Percentiles rank a stretch among this genome's conserved stretches.
Conservation (phyloP, 2,329 filamentous ascomycete genomes). For the Fusarium protoensiforme region DNA sequence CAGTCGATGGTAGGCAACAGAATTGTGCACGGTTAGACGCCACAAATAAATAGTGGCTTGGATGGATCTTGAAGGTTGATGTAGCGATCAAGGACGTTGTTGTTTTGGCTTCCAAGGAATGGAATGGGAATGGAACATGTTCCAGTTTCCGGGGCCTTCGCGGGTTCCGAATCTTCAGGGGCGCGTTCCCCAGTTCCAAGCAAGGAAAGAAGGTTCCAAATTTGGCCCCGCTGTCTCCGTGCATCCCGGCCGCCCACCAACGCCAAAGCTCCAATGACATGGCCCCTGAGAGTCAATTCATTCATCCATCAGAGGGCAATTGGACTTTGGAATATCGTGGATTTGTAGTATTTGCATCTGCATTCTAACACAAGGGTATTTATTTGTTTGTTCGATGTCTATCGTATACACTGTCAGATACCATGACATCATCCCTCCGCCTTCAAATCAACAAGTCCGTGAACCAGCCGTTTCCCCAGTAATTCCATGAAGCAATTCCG, state of each 20-base stretch:
- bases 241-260: slow-evolving; percentile 24
- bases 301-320: background rate
- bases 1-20: slow-evolving; percentile 15
- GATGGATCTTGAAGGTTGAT: background rate
- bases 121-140: slow-evolving; percentile 17
- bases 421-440: slow-evolving; percentile 13
- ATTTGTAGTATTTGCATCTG: slow-evolving; percentile 11
- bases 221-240: slow-evolving; percentile 41
- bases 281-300: too few relatives aligned
- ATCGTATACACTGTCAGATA: slow-evolving; percentile 23
- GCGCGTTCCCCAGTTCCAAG: slow-evolving; percentile 17
- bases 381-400: slow-evolving; percentile 19
- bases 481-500: slow-evolving; percentile 36
- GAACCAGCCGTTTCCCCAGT: slow-evolving; percentile 22
- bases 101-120: slow-evolving; percentile 34
- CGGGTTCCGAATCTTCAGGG: slow-evolving; percentile 33
- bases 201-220: slow-evolving; percentile 7
- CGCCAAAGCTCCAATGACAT: slow-evolving; percentile 19
- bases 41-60: slow-evolving; percentile 1
- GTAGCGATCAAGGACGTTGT: background rate
- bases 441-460: slow-evolving; percentile 19
- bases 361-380: slow-evolving; percentile 23
- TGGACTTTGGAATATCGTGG: slow-evolving; percentile 6
- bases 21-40: slow-evolving; percentile 7
- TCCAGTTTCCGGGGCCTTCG: slow-evolving; percentile 25